Base-by-base conservation (phyloP, 2,329 filamentous ascomycete genomes). In the Metarhizium guizhouense region DNA sequence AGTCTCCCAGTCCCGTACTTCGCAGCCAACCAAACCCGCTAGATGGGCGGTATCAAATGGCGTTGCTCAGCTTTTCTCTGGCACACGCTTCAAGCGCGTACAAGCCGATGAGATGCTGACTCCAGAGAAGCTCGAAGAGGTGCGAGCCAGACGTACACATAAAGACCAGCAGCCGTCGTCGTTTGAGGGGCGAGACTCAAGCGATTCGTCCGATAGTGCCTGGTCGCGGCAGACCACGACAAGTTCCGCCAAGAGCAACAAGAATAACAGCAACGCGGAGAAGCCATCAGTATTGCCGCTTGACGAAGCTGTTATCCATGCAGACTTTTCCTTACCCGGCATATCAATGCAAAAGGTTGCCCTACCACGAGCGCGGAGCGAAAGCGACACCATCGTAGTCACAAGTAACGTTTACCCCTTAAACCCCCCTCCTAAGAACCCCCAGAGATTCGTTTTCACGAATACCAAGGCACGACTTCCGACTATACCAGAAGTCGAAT, bases 1-100 rank as follows among this genome's bases (percentile, higher is more conserved):
- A 38, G 49, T 2, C 5, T 51, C 6, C 38, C 58, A 38, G 55
- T 14, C 6, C 14, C 45, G 25, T 30, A 11, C 20, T 30, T 16
- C 14, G 45, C 45, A 16, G 25, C 25, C 58, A 30, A 62, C 60
- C 10, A 62, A 61, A 40, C 54, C 60, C 14, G 65, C 77, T 47
- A 72, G 76, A 67, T 81, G 80, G 78, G 76, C 75, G 14, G 65
- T 84, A 34, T 73, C 79, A 0, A 78, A 81, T 53, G 82, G 81
- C 58, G 73, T 85, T 61, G 74, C 77, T n/a, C 81, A 81, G 34
- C 70, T 83, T 11, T 74, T 85, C 57, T 78, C 72, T 47, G 76
- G 77, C 18, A 78, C 77, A 47, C 71, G 79, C 49, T 83, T 85
- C 63, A 74, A 74, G 58, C 75, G 74, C 50, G 72, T 80, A 54